These are phyloP conservation scores for Barnettozyma sucrosica DNA, from an alignment of 805 yeast genomes.

Conservation along the genomic window DNA sequence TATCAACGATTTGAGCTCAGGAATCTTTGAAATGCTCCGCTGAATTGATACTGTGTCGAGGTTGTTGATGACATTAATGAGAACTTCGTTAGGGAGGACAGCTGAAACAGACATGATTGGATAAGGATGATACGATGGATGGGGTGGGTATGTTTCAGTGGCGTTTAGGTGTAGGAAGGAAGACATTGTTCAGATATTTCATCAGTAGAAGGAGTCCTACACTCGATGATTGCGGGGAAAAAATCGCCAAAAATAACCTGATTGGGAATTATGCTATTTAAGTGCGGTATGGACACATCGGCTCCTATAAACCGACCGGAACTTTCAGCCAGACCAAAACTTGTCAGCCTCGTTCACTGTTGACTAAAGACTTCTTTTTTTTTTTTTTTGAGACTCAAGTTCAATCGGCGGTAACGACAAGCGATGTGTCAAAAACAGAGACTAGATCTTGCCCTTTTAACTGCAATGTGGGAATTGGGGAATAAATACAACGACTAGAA, in stretches of 20 bases:
- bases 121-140: background rate
- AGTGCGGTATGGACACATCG: background rate
- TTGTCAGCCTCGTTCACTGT: background rate
- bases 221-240: background rate
- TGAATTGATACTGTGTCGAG: constrained; percentile 4
- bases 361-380: no score
- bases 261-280: background rate
- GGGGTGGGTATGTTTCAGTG: background rate
- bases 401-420: background rate
- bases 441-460: no score
- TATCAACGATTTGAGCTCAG: constrained; percentile 11
- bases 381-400: no score
- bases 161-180: background rate
- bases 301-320: background rate
- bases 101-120: constrained; percentile 2
- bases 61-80: constrained; percentile 6
- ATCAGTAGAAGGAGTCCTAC: background rate
- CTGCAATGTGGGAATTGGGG: background rate
- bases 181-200: no score
- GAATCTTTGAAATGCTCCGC: constrained; percentile 8
- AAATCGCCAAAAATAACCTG: background rate
- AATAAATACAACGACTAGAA: background rate
- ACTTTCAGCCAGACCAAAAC: background rate
- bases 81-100: constrained; percentile 8
- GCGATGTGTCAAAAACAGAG: background rate